Evolutionary conservation across 2,329 filamentous ascomycete genomes (phyloP).

Genomic region (Ilyonectria robusta): DNA sequence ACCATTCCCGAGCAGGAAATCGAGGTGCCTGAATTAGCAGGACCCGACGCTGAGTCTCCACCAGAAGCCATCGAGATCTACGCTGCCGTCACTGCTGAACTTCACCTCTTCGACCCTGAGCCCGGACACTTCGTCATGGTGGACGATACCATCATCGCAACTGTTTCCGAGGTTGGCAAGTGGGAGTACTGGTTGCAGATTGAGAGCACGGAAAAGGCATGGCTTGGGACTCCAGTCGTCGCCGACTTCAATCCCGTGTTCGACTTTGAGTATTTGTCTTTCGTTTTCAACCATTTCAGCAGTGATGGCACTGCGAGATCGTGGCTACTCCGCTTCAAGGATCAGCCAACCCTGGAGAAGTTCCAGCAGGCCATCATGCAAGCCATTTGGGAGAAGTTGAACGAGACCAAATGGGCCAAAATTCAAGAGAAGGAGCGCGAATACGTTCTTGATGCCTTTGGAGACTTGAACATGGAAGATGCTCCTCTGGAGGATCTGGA

Average conservation of each 20-base stretch:
- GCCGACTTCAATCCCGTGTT: constrained; percentile 98
- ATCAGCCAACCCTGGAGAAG: constrained; percentile 82
- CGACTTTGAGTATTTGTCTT: constrained; percentile 98
- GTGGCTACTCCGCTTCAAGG: constrained; percentile 93
- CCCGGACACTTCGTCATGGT: constrained; percentile 88
- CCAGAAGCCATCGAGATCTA: constrained; percentile 82
- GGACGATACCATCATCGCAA: constrained; percentile 80
- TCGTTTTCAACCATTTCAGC: constrained; percentile 98
- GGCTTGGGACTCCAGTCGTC: constrained; percentile 88
- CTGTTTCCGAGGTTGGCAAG: constrained; percentile 86
- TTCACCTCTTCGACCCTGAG: constrained; percentile 94
- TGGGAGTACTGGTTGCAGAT: constrained; percentile 99
- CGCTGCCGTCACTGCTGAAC: constrained; percentile 81
- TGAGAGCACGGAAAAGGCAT: constrained; percentile 80
- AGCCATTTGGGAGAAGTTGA: constrained; percentile 95
- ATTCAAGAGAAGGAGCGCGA: constrained; percentile 93
- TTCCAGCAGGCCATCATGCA: constrained; percentile 97
- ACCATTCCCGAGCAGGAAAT: constrained; percentile 51
- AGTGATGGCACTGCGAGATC: constrained; percentile 92
- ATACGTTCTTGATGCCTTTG: constrained; percentile 95
- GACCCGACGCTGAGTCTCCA: constrained; percentile 53
- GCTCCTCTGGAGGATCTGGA: constrained; percentile 57
- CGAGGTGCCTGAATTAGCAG: constrained; percentile 45
- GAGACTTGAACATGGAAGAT: constrained; percentile 94
- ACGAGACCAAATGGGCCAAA: constrained; percentile 94